Evolutionary conservation across 2,329 filamentous ascomycete genomes (phyloP), one percentile per base, ranked within the genome.

Genomic region (Xylariaceae sp.): DNA sequence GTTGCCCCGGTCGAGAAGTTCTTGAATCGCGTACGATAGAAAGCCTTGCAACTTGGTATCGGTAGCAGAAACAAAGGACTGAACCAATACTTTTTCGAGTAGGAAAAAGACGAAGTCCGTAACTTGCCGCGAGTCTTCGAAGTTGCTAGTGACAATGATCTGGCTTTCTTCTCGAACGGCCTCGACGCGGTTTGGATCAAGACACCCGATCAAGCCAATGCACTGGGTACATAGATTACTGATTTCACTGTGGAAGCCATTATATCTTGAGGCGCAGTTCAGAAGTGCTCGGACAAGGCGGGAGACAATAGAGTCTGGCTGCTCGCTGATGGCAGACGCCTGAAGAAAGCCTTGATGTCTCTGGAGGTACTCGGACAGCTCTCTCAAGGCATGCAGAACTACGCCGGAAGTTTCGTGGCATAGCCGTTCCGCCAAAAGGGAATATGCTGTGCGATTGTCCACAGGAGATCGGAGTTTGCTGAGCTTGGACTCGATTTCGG

Each of bases 1-100:
- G 34, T 88, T 87, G 69, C 89, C 90, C 65, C 88, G 85, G 50
- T 87, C 86, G 2, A 97, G 81, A 47, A 97, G 81, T 68, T 96
- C 88, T 73, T 99, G 94, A 86, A 99, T 97, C 1, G 88, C 90
- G 74, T 89, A 99, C 1, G 93, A 93, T 15, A 99, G 80, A 70
- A 95, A 96, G 0, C 92, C 92, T 73, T 97, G 94, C 4, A 92
- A 82, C 64, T 86, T 87, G 1, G 92, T 89, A 71, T 97, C 95
- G 0, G 89, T 94, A 1, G 90, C 89, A 1, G 93, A 96, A 49
- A 96, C 78, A 70, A 99, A 99, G 0, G 92, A 88, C 62, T 92
- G 92, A 30, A 97, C 91, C 9, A 99, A 78, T 6, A 96, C 88
- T 70, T 95, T 83, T 68, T 96, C 88, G 13, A 99, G 80, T 51